Conservation (phyloP, 2,329 filamentous ascomycete genomes). For the Paraconiothyrium sp. region DNA sequence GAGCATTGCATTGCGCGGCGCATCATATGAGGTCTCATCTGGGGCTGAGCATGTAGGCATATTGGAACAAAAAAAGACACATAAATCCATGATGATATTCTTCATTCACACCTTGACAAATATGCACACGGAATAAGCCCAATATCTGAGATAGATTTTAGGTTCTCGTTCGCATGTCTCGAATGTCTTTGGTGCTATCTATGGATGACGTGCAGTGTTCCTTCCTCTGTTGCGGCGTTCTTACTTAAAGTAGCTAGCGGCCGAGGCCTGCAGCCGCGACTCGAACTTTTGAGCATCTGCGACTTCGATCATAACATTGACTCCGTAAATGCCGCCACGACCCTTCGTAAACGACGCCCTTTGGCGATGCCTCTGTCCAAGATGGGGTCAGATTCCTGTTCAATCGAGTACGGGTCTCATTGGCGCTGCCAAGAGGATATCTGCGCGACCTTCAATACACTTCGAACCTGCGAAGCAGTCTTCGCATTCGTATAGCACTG, state of each 20-base stretch:
- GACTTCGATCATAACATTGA: neutral
- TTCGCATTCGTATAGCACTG: neutral
- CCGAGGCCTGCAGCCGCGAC: conserved; percentile 7
- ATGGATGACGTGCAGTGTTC: neutral
- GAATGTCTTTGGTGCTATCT: too few species aligned
- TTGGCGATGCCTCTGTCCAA: conserved; percentile 48
- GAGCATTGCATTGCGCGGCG: conserved; percentile 7
- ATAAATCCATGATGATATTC: neutral
- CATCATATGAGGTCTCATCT: neutral
- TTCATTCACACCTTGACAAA: neutral
- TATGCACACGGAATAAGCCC: neutral
- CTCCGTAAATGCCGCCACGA: conserved; percentile 40
- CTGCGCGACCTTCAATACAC: neutral
- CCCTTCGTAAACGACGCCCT: conserved; percentile 46
- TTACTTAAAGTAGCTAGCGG: conserved; percentile 4
- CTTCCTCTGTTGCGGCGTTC: neutral
- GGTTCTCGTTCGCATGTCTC: too few species aligned
- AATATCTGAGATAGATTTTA: too few species aligned
- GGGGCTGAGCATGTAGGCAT: neutral
- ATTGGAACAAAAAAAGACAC: neutral
- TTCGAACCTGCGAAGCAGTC: neutral
- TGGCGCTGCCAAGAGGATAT: conserved; percentile 17
- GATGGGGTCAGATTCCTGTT: conserved; percentile 25
- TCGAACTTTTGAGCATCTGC: conserved; percentile 2
- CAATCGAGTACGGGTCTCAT: neutral